Evolutionary conservation across 352 stramenopile species (phyloP).

Genomic region (Globisporangium parvum): DNA sequence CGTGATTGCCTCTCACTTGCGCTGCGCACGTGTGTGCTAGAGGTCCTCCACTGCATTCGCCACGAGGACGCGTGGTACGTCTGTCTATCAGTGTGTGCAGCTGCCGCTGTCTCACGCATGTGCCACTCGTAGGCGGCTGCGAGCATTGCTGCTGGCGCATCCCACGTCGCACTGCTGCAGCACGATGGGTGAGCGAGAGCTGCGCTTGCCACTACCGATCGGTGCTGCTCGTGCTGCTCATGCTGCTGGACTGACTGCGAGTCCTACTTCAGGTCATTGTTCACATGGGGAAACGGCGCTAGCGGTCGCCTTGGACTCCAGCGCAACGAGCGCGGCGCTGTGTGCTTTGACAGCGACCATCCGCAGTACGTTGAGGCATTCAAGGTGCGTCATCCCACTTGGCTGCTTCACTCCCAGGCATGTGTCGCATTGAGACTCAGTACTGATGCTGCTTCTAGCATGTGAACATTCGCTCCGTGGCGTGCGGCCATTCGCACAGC

Average conservation of each 20-base stretch:
- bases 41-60: conserved; percentile 52
- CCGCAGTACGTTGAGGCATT: conserved; percentile 54
- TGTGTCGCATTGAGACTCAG: conserved; percentile 1
- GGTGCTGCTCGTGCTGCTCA: no score
- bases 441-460: conserved; percentile 12
- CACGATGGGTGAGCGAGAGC: conserved; percentile 56
- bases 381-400: conserved; percentile 24
- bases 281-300: conserved; percentile 86
- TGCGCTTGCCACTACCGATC: not conserved
- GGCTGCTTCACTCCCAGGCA: conserved; percentile 8
- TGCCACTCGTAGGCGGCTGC: conserved; percentile 33
- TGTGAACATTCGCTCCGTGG: conserved; percentile 38
- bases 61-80: conserved; percentile 43
- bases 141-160: conserved; percentile 66
- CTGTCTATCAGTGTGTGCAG: not conserved
- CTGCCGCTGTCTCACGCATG: not conserved
- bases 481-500: conserved; percentile 85
- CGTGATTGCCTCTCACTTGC: not conserved
- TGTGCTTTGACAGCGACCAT: conserved; percentile 62
- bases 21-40: conserved; percentile 16
- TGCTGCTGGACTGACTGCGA: not conserved
- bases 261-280: conserved; percentile 48
- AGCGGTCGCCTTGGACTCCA: conserved; percentile 79
- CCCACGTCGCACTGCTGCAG: conserved; percentile 77
- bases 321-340: conserved; percentile 36